Conservation (phyloP, 2,329 filamentous ascomycete species). For the Metarhizium rileyi region DNA sequence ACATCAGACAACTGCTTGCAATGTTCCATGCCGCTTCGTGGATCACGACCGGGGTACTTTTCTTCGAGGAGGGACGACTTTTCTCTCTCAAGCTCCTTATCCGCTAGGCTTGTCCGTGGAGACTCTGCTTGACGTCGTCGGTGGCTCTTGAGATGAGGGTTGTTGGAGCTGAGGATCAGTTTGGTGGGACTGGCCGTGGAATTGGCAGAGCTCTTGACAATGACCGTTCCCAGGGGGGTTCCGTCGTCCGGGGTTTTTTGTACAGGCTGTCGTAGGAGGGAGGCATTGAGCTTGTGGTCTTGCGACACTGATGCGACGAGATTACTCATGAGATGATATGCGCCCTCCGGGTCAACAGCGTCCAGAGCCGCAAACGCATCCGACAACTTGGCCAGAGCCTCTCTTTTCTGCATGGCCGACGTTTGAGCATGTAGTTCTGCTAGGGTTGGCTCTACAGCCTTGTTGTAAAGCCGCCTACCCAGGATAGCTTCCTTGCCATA, state of each 20-base stretch:
- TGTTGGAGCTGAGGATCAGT: constrained; percentile 68
- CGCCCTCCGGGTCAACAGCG: constrained; percentile 79
- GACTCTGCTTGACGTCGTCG: constrained; percentile 50
- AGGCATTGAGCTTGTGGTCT: constrained; percentile 53
- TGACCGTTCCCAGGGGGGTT: constrained; percentile 45
- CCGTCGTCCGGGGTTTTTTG: constrained; percentile 32
- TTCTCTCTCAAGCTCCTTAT: constrained; percentile 37
- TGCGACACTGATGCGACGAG: constrained; percentile 64
- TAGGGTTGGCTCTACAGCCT: constrained; percentile 72
- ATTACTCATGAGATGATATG: constrained; percentile 72
- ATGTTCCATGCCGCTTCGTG: constrained; percentile 76
- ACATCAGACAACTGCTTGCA: constrained; percentile 82
- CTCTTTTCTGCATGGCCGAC: constrained; percentile 55
- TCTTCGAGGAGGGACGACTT: constrained; percentile 38
- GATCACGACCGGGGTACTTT: constrained; percentile 44
- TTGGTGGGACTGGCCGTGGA: constrained; percentile 43
- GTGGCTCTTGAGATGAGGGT: constrained; percentile 76
- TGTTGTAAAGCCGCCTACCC: constrained; percentile 71
- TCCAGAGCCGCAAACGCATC: constrained; percentile 82
- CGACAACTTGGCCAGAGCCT: constrained; percentile 72
- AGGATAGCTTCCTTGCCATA: constrained; percentile 73
- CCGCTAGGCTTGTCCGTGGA: constrained; percentile 25
- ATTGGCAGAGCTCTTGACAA: constrained; percentile 43
- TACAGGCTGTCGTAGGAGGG: constrained; percentile 33
- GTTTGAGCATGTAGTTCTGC: constrained; percentile 82